These are phyloP conservation scores for Psilocybe azurescens DNA, from an alignment of 768 basidiomycete species.

Conservation along the genomic window DNA sequence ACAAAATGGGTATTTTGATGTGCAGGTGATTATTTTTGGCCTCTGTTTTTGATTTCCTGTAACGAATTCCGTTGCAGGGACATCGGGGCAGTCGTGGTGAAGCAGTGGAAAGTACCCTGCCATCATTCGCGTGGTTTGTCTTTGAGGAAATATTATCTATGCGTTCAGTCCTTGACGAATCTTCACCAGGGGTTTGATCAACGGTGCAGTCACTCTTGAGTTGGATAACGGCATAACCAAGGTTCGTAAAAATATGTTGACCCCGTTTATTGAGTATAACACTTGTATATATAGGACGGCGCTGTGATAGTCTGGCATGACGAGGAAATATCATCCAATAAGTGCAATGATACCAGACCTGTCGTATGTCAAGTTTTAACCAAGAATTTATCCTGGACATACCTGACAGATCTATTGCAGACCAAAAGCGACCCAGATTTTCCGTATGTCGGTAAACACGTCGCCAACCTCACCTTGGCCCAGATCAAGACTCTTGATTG, in stretches of 20 bases:
- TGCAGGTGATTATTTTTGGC: conserved; percentile 44
- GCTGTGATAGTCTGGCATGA: conserved; percentile 85
- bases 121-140: conserved; percentile 75
- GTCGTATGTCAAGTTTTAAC: conserved; percentile 45
- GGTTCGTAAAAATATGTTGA: conserved; percentile 37
- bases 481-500: conserved; percentile 85
- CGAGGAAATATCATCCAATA: conserved; percentile 61
- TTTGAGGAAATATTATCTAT: neutral
- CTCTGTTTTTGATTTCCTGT: neutral
- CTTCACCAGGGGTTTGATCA: conserved; percentile 65
- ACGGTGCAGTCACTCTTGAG: conserved; percentile 79
- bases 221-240: conserved; percentile 80
- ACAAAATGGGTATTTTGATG: conserved; percentile 44
- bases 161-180: neutral
- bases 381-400: neutral
- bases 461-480: conserved; percentile 79
- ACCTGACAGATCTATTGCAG: conserved; percentile 36
- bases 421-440: conserved; percentile 61
- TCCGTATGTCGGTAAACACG: conserved; percentile 78
- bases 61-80: conserved; percentile 45
- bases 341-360: conserved; percentile 73
- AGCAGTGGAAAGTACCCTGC: conserved; percentile 73
- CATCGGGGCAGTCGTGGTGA: conserved; percentile 82
- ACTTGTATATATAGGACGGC: conserved; percentile 58
- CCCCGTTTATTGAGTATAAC: neutral